Base-by-base conservation (phyloP, 306 rosid species). In the Ceratonia siliqua region DNA sequence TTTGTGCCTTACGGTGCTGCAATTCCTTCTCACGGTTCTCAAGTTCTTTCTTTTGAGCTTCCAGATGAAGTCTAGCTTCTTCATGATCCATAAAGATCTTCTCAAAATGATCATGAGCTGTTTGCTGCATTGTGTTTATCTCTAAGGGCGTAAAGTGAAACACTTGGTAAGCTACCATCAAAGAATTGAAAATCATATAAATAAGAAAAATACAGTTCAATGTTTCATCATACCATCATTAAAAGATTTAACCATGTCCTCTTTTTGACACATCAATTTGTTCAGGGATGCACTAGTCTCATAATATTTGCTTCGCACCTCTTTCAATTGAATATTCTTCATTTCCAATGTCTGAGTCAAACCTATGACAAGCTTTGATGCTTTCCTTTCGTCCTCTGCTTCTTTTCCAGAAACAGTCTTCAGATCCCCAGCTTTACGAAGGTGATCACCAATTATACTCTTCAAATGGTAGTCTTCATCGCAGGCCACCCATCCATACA, bases 401-500 rank as follows among this genome's bases (percentile, higher is more conserved):
- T 77, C 82, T 68, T 79, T 82, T 17, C 55, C 87, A 58, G 85
- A 77, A 58, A 85, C 78, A 71, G 84, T 77, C 80, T 79, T 78
- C 73, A 85, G 70, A 74, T 85, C 89, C 30, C 81, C 75, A 14
- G 8, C 67, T 45, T 2, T 75, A 0, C 68, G 75, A 13, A 85
- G 87, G 28, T 77, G 27, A 13, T 56, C 65, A 30, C 89, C 89
- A 36, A 82, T 20, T n/a, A 61, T 6, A 54, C 64, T 14, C n/a
- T 20, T 53, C 0, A 4, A 13, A 14, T 77, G 2, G 48, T 77
- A 86, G 64, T 86, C 89, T 15, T 80, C 78, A 2, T 50, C 74
- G 0, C 77, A 76, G 2, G 89, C 87, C 72, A 86, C 62, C 98
- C 97, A 93, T 38, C 98, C 98, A 62, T 70, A 91, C 20, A 88